phyloP scores from a whole-genome alignment of 805 yeast genomes.

The Pichia cabralensis region DNA sequence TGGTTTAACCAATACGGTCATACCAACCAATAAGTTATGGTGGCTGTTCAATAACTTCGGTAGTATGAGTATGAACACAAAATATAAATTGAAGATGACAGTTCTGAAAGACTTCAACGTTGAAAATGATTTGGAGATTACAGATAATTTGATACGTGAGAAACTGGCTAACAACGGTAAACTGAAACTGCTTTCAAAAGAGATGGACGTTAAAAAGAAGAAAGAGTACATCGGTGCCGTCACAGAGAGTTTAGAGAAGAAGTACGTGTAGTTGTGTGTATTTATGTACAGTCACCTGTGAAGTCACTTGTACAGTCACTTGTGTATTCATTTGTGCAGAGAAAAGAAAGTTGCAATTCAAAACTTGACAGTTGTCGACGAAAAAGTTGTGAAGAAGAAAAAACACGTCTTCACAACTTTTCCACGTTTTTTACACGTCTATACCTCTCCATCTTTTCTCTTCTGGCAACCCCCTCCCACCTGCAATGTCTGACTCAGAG shows the following conservation, averaged over 20 bases:
- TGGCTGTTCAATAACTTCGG: constrained; percentile 11
- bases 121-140: neutral
- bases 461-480: neutral
- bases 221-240: constrained; percentile 26
- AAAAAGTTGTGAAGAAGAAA: neutral
- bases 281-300: neutral
- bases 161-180: constrained; percentile 36
- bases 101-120: constrained; percentile 9
- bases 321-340: neutral
- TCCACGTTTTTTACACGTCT: neutral
- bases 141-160: constrained; percentile 14
- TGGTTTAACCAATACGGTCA: constrained; percentile 26
- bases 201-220: constrained; percentile 35
- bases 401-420: neutral
- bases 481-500: too few species aligned
- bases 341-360: neutral
- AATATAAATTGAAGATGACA: constrained; percentile 18
- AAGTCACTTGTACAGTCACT: neutral
- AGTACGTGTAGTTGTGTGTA: neutral
- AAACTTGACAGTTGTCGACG: neutral
- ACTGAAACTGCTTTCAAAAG: constrained; percentile 37
- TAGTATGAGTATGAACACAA: constrained; percentile 9
- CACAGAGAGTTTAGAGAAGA: constrained; percentile 5
- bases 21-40: constrained; percentile 14
- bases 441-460: neutral